A percentile compares a stretch with the other conserved stretches of the same genome.
Conservation (phyloP, 2,329 filamentous ascomycete species). For the Alternaria sp. region DNA sequence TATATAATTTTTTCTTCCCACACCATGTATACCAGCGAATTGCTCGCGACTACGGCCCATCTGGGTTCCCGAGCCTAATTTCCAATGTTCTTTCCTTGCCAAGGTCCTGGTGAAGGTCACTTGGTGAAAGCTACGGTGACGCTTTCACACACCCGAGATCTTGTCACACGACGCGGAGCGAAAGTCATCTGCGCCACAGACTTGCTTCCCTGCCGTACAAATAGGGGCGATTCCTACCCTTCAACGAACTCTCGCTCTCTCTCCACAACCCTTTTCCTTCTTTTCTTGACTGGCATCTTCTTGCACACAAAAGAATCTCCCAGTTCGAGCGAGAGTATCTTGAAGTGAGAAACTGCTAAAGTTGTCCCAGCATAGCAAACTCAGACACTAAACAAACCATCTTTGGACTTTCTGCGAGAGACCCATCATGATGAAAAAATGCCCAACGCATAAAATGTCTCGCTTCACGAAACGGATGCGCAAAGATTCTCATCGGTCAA, state of each 20-base stretch:
- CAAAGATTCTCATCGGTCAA: background rate
- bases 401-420: background rate
- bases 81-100: background rate
- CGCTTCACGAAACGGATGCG: background rate
- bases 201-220: background rate
- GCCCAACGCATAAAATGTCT: background rate
- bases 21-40: background rate
- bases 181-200: slow-evolving; percentile 1
- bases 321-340: background rate
- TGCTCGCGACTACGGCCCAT: background rate
- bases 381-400: background rate
- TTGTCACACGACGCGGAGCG: background rate
- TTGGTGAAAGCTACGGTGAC: background rate
- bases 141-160: background rate
- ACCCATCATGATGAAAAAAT: background rate
- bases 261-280: background rate
- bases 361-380: background rate
- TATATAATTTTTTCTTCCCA: background rate
- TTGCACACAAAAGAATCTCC: background rate
- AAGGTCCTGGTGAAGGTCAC: background rate
- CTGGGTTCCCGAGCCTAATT: background rate
- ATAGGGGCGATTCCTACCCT: background rate
- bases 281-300: background rate
- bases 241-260: background rate
- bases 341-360: background rate